Evolutionary conservation across 2,329 filamentous ascomycete species (phyloP).

Genomic region (Fusarium bulbicola): DNA sequence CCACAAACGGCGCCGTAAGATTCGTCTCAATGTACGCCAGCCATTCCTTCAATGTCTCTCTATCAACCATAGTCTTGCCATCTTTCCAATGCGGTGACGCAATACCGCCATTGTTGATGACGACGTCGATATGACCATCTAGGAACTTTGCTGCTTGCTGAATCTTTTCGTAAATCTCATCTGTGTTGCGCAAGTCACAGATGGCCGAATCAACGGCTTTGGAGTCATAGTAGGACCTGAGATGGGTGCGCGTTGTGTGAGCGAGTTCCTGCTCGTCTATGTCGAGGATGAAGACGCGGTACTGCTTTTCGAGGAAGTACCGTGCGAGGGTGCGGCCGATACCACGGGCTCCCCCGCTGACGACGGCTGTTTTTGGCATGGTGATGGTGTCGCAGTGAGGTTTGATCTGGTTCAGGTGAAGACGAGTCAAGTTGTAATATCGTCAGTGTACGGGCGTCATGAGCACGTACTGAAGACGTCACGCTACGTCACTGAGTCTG

Average conservation of each 20-base stretch:
- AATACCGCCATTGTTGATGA: constrained; percentile 19
- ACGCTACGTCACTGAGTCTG: constrained; percentile 3
- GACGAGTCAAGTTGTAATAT: fast-evolving
- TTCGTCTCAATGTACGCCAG: constrained; percentile 7
- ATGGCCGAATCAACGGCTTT: neutral
- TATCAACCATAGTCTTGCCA: constrained; percentile 6
- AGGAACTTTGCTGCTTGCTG: constrained; percentile 12
- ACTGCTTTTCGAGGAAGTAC: constrained; percentile 5
- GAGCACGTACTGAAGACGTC: constrained; percentile 2
- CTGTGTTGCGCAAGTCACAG: neutral
- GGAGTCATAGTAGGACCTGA: constrained; percentile 5
- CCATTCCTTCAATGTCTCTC: constrained; percentile 1
- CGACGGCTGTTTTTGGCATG: neutral
- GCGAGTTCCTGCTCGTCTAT: constrained; percentile 10
- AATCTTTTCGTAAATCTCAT: neutral
- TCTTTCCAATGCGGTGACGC: constrained; percentile 13
- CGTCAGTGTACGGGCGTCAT: neutral
- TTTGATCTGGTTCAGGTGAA: fast-evolving
- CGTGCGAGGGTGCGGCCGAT: constrained; percentile 1
- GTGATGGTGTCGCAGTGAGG: neutral
- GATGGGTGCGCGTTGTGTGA: neutral
- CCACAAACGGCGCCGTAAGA: constrained; percentile 2
- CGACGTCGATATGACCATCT: neutral
- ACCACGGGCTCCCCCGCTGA: constrained; percentile 11
- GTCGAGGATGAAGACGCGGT: constrained; percentile 9